Evolutionary conservation across 768 basidiomycete genomes (phyloP).

Genomic region (Mrakia blollopis): DNA sequence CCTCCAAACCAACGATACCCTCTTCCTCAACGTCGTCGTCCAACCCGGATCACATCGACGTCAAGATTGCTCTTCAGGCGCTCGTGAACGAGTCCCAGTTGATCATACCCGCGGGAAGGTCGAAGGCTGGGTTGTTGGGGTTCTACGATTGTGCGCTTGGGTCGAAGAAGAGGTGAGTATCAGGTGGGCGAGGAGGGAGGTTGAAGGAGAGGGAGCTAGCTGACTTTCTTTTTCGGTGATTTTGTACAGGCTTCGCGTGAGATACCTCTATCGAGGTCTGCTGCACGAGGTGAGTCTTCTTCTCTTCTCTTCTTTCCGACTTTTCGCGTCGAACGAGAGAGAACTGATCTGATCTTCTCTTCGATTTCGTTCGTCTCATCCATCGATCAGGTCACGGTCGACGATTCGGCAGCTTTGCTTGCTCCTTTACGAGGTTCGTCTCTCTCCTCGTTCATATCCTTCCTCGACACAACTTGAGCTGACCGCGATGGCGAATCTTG

Average conservation of each 20-base stretch:
- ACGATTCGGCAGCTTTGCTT: conserved; percentile 63
- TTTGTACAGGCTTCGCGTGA: conserved; percentile 52
- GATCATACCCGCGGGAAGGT: conserved; percentile 65
- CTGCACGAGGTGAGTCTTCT: conserved; percentile 54
- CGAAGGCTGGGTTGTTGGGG: conserved; percentile 78
- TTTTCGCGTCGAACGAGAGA: neutral
- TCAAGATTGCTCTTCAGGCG: conserved; percentile 74
- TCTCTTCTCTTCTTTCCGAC: neutral
- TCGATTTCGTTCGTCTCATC: neutral
- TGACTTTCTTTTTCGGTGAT: neutral
- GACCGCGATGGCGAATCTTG: neutral
- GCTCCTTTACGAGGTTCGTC: conserved; percentile 55
- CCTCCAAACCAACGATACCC: neutral
- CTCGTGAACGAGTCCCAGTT: conserved; percentile 73
- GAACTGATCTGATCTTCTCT: neutral
- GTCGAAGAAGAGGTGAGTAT: conserved; percentile 55
- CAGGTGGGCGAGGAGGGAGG: neutral
- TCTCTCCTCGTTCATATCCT: neutral
- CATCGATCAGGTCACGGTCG: conserved; percentile 69
- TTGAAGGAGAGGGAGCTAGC: neutral
- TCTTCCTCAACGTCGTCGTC: neutral
- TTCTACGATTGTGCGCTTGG: conserved; percentile 80
- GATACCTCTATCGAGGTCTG: conserved; percentile 69
- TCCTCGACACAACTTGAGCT: neutral
- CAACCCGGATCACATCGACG: conserved; percentile 53